A percentile compares a stretch with the other conserved stretches of the same genome.
phyloP scores from a whole-genome alignment of 2,329 filamentous ascomycete genomes.

The Arthrobotrys pseudoclavata region DNA sequence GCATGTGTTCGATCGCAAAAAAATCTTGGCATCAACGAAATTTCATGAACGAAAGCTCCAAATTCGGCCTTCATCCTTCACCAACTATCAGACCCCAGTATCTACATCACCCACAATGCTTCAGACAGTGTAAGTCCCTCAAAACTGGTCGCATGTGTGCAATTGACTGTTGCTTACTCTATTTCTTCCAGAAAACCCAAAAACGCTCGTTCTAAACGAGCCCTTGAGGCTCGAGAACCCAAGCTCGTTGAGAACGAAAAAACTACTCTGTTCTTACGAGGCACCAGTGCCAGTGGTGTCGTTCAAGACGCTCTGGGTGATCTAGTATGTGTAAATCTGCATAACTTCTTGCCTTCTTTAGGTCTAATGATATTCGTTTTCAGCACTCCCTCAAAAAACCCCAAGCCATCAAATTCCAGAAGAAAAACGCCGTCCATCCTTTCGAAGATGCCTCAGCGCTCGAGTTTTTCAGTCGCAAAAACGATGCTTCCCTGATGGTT shows the following conservation, averaged over 20 bases:
- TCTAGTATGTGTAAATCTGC: constrained; percentile 67
- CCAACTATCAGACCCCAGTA: constrained; percentile 20
- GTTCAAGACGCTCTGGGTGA: constrained; percentile 87
- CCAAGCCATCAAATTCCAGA: constrained; percentile 89
- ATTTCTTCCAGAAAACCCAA: constrained; percentile 73
- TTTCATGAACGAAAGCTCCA: constrained; percentile 50
- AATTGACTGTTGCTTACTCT: constrained; percentile 12
- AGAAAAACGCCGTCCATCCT: constrained; percentile 95
- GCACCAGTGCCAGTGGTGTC: constrained; percentile 85
- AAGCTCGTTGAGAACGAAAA: constrained; percentile 92
- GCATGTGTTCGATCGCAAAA: neutral
- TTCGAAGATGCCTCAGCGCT: constrained; percentile 90
- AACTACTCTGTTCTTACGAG: constrained; percentile 87
- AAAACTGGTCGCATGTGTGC: constrained; percentile 13
- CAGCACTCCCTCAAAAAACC: constrained; percentile 83
- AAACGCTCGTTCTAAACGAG: constrained; percentile 92
- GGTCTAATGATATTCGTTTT: constrained; percentile 3
- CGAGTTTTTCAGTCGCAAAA: constrained; percentile 97
- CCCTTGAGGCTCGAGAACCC: constrained; percentile 91
- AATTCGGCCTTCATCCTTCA: neutral
- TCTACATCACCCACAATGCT: constrained; percentile 47
- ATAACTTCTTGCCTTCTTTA: neutral
- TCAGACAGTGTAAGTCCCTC: constrained; percentile 44
- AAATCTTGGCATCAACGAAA: constrained; percentile 57
- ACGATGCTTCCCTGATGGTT: constrained; percentile 87